Evolutionary conservation across 805 yeast species (phyloP).

Genomic region (Torulaspora microellipsoides): DNA sequence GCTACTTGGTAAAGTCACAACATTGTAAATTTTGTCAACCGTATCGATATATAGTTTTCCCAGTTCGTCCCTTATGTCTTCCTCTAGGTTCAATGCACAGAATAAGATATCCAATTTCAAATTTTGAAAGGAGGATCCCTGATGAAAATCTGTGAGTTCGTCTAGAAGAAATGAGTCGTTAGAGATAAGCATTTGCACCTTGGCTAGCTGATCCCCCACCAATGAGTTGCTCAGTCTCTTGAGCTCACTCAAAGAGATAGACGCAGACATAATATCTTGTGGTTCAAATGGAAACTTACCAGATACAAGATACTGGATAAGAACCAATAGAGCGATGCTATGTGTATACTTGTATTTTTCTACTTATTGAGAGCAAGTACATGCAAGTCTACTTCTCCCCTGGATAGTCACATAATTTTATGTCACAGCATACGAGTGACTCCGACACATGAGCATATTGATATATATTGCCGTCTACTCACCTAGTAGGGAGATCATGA

Average conservation of each 20-base stretch:
- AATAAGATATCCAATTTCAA: slow-evolving; percentile 24
- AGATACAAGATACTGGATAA: too few species aligned
- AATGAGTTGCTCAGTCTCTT: slow-evolving; percentile 11
- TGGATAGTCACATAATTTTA: too few species aligned
- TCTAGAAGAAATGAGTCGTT: slow-evolving; percentile 5
- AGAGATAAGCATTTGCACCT: slow-evolving; percentile 12
- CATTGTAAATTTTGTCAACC: slow-evolving; percentile 12
- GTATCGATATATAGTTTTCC: slow-evolving; percentile 14
- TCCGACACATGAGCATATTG: too few species aligned
- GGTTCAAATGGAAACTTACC: too few species aligned
- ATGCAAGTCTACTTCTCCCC: too few species aligned
- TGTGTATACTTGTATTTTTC: too few species aligned
- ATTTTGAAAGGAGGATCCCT: slow-evolving; percentile 1
- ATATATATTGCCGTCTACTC: too few species aligned
- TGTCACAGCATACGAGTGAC: too few species aligned
- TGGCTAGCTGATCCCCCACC: slow-evolving; percentile 22
- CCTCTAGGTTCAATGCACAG: slow-evolving; percentile 19
- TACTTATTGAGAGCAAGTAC: too few species aligned
- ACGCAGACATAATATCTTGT: neutral
- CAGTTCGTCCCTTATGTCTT: slow-evolving; percentile 19
- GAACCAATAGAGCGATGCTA: too few species aligned
- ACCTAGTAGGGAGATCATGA: too few species aligned
- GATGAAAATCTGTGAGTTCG: slow-evolving; percentile 10
- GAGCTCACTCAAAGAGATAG: slow-evolving; percentile 1
- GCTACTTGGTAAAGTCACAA: slow-evolving; percentile 7